Evolutionary conservation across 257 asterid genomes (phyloP), one percentile per base, ranked within the genome.

Genomic region (Euphrasia confusa): DNA sequence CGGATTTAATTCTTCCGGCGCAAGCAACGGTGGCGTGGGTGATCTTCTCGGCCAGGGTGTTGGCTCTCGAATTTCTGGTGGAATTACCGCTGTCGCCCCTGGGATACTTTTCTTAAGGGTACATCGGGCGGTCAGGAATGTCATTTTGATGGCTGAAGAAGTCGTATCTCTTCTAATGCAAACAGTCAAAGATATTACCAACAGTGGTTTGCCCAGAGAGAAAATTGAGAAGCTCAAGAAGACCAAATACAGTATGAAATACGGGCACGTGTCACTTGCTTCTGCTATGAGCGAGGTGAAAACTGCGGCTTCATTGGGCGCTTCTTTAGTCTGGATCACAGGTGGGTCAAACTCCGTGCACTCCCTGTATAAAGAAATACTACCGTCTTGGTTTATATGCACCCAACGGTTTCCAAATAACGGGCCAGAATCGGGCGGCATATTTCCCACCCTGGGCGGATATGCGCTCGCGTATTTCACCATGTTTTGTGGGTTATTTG

Each of bases 31-130:
- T 45, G 90, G 99, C 7, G 94, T 85, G 11, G 99, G 99, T 59
- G 80, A 94, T 58, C 96, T 93, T 71, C 82, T 93, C 9, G 99
- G 99, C n/a, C 99, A 93, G 27, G 99, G 97, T 47, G 87, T 87
- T 30, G 96, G 97, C 65, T 93, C 96, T 39, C 94, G 1, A 86
- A 75, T 76, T 72, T 21, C 78, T 1, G 89, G 95, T 24, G 90
- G 96, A 10, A 72, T 92, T 44, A 72, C 89, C 39, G 87, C 96
- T 4, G 95, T 89, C 54, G 97, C 99, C 80, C 99, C 97, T 53
- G 99, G 99, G 12, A 84, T 82, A 48, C 94, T 93, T 58, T 89
- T 87, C 78, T 66, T 85, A 48, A 80, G 96, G 58, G 94, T 89
- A 10, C 99, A 93, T 60, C 87, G 96, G 49, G 88, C 97, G 61